A percentile compares a stretch with the other conserved stretches of the same genome.
Evolutionary conservation across 2,329 filamentous ascomycete genomes (phyloP).

Genomic region (Botrytis pseudocinerea): DNA sequence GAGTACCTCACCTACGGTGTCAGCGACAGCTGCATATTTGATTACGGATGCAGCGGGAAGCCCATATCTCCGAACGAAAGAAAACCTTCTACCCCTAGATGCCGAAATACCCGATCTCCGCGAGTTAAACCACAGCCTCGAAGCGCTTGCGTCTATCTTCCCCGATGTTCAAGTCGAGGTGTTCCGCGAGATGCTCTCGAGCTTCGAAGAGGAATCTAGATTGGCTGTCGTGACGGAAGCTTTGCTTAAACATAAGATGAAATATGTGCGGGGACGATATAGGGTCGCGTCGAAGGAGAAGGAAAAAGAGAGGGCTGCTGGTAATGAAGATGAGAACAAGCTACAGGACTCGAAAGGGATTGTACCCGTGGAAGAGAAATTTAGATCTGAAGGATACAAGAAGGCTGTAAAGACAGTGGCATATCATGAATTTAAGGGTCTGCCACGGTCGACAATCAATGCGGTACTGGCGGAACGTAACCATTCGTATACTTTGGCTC

Average conservation of each 20-base stretch:
- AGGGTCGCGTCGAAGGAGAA: conserved; percentile 46
- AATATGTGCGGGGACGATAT: conserved; percentile 71
- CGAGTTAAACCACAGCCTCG: conserved; percentile 69
- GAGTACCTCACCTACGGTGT: conserved; percentile 38
- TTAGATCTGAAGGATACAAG: conserved; percentile 67
- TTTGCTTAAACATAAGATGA: conserved; percentile 68
- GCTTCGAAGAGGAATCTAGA: conserved; percentile 73
- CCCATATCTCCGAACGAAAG: conserved; percentile 56
- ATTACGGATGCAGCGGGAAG: conserved; percentile 22
- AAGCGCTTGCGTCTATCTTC: conserved; percentile 69
- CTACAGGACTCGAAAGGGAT: conserved; percentile 18
- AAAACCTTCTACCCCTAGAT: conserved; percentile 51
- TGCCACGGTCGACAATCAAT: conserved; percentile 72
- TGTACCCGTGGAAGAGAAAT: conserved; percentile 63
- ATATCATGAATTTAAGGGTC: conserved; percentile 72
- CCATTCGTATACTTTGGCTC: conserved; percentile 72
- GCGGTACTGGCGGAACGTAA: conserved; percentile 80
- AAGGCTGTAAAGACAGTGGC: conserved; percentile 67
- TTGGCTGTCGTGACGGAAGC: conserved; percentile 76
- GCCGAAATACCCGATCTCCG: conserved; percentile 62
- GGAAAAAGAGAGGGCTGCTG: conserved; percentile 33
- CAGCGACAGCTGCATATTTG: conserved; percentile 28
- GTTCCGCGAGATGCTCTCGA: conserved; percentile 76
- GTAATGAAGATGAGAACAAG: conserved; percentile 32
- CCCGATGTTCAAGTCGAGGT: conserved; percentile 81